Evolutionary conservation across 1,139 yeast species (phyloP), one percentile per base, ranked within the genome.

Genomic region (Kurtzmaniella natalensis): DNA sequence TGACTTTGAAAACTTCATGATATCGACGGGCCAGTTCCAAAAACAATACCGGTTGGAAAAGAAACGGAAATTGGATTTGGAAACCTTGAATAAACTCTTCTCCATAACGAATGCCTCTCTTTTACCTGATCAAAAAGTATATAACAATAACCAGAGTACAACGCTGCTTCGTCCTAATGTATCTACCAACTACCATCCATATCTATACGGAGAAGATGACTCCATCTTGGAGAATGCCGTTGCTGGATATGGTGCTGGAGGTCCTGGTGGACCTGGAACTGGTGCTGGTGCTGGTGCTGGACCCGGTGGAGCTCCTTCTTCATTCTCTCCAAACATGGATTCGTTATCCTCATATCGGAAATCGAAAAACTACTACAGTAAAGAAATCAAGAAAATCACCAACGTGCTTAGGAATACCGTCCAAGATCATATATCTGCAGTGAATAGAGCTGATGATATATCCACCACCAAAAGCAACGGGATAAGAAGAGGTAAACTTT

Each of bases 391-490:
- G 40, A 81, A 81, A 34, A 59, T 82, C 36, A 78, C 79, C 25
- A 78, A 73, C 47, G 84, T 69, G 18, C 86, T 85, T 28, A 84
- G 82, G 45, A 73, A 74, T 18, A 81, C 89, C 0, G 86, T 85
- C 31, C 86, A 81, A 48, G 94, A 85, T 48, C 61, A 60, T 41
- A 61, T 67, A 18, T 57, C 50, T 35, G 58, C 61, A 5, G 56
- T 57, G 5, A 53, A 51, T 25, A 53, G 55, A 28, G 57, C 53
- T 28, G 57, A 50, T 19, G 61, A 57, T 25, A 61, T 56, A 16
- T 49, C 44, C 7, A 27, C 38, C n/a, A 36, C 42, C 10, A 53
- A 48, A 32, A 41, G 55, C 6, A 47, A 60, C 16, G 55, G 64
- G 1, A 57, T 50, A 2, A 53, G 67, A 44, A 51, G 70, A 44